Conservation (phyloP, 2,329 filamentous ascomycete species). For the Byssochlamys sp. region DNA sequence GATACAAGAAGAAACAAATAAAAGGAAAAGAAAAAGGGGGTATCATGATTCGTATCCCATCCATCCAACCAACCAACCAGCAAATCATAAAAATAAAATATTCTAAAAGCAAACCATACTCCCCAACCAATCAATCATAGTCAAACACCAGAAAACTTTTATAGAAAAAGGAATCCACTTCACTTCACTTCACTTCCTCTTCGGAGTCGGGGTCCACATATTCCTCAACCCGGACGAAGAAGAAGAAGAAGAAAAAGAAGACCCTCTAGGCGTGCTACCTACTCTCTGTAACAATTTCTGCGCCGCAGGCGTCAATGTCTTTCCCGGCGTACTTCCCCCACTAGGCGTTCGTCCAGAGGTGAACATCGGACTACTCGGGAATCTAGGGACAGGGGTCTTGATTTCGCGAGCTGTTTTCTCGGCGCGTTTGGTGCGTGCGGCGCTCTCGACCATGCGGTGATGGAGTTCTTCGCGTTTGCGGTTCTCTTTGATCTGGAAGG, state of each 20-base stretch:
- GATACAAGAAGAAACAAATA: too few relatives aligned
- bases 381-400: conserved; percentile 37
- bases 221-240: conserved; percentile 19
- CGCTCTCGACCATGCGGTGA: conserved; percentile 75
- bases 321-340: conserved; percentile 13
- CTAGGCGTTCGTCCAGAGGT: conserved; percentile 22
- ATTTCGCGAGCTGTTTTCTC: conserved; percentile 52
- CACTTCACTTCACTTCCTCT: conserved; percentile 3
- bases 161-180: background rate
- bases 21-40: background rate
- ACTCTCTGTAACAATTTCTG: conserved; percentile 32
- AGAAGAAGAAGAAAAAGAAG: too few relatives aligned
- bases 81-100: background rate
- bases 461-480: conserved; percentile 72
- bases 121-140: too few relatives aligned
- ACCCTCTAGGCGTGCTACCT: conserved; percentile 24
- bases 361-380: conserved; percentile 31
- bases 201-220: conserved; percentile 33
- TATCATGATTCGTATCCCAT: background rate
- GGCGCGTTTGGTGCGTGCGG: conserved; percentile 60
- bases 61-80: background rate
- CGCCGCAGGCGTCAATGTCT: conserved; percentile 36
- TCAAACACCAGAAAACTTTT: too few relatives aligned
- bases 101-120: too few relatives aligned
- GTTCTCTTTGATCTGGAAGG: conserved; percentile 68